These are phyloP conservation scores for Penicillium nucicola DNA, from an alignment of 495 filamentous ascomycete genomes.

Conservation along the genomic window DNA sequence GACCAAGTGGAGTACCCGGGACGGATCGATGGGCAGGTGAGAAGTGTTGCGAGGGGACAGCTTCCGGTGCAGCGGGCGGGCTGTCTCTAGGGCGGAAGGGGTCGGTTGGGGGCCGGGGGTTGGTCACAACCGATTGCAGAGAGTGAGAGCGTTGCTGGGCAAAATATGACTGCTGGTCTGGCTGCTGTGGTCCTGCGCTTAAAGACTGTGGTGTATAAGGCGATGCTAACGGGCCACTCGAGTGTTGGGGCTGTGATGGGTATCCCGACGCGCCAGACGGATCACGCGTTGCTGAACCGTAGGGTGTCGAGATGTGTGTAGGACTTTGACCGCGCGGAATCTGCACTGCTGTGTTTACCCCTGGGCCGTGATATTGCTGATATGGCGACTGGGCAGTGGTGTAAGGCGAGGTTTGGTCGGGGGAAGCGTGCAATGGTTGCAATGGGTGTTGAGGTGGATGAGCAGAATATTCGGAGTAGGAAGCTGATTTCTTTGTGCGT, in stretches of 20 bases:
- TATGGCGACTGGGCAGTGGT: slow-evolving; percentile 44
- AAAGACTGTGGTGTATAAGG: slow-evolving; percentile 34
- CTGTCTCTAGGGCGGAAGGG: slow-evolving; percentile 39
- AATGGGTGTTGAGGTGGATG: slow-evolving; percentile 43
- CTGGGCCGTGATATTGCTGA: slow-evolving; percentile 37
- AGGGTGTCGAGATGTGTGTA: slow-evolving; percentile 29
- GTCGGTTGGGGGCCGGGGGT: slow-evolving; percentile 32
- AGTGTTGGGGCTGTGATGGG: slow-evolving; percentile 31
- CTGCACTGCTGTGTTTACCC: slow-evolving; percentile 29
- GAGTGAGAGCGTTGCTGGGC: slow-evolving; percentile 47
- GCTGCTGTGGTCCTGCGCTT: slow-evolving; percentile 27
- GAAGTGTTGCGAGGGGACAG: slow-evolving; percentile 37
- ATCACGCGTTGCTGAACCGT: slow-evolving; percentile 35
- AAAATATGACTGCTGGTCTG: slow-evolving; percentile 37
- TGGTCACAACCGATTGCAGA: slow-evolving; percentile 44
- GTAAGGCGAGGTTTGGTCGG: slow-evolving; percentile 41
- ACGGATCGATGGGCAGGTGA: slow-evolving; percentile 42
- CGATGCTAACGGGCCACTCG: slow-evolving; percentile 27
- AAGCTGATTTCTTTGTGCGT: slow-evolving; percentile 25
- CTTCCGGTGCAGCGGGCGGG: slow-evolving; percentile 37
- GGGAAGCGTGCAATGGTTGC: slow-evolving; percentile 38
- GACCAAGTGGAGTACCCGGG: slow-evolving; percentile 47
- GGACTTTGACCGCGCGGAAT: slow-evolving; percentile 38
- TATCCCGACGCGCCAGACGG: slow-evolving; percentile 30
- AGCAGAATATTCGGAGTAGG: slow-evolving; percentile 28